These are phyloP conservation scores for Mycena leptocephala DNA, from an alignment of 768 basidiomycete species.

Conservation along the genomic window DNA sequence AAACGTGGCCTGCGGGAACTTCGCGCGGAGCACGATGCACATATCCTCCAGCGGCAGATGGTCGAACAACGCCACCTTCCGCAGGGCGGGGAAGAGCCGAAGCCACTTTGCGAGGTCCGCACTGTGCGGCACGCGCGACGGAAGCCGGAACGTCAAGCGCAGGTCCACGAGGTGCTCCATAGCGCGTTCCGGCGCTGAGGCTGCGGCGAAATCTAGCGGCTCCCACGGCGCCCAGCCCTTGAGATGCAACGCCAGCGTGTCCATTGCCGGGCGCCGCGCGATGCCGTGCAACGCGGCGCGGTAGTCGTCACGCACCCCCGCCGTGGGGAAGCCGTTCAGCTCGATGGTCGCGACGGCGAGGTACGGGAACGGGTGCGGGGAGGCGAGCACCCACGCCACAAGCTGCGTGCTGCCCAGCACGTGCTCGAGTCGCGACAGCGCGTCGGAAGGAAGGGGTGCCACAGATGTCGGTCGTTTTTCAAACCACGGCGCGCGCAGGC, in stretches of 20 bases:
- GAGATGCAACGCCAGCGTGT: neutral
- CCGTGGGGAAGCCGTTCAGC: neutral
- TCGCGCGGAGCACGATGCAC: neutral
- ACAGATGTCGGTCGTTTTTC: neutral
- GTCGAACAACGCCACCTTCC: neutral
- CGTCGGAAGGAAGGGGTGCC: neutral
- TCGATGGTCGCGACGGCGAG: slow-evolving; percentile 1
- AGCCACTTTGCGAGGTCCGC: neutral
- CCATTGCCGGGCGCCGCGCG: neutral
- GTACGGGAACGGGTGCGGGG: neutral
- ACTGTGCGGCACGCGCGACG: neutral
- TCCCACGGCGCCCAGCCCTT: neutral
- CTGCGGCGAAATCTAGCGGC: neutral
- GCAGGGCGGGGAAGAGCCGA: neutral
- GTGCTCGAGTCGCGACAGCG: slow-evolving; percentile 2
- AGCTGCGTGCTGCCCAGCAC: neutral
- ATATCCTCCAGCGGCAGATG: neutral
- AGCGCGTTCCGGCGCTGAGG: neutral
- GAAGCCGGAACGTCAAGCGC: neutral
- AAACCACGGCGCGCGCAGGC: neutral
- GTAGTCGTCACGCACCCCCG: neutral
- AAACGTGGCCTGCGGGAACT: neutral
- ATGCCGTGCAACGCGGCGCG: neutral
- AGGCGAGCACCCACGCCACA: neutral
- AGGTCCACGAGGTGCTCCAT: neutral